Evolutionary conservation across 2,329 filamentous ascomycete genomes (phyloP), one percentile per base, ranked within the genome.

Genomic region (Aspergillus ibericus): DNA sequence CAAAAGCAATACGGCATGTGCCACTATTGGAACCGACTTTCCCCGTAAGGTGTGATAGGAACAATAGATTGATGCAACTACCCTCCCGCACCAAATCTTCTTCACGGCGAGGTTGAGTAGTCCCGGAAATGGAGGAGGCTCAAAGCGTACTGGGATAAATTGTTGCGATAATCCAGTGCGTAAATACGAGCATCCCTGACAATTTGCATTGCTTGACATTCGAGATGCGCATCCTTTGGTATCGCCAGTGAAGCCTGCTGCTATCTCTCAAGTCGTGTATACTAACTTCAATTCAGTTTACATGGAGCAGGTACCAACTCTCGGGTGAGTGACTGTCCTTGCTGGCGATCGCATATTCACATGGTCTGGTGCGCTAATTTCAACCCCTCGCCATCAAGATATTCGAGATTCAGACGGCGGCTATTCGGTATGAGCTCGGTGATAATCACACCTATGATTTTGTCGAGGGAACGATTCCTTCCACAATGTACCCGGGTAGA

Each of bases 241-340:
- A 40, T n/a, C 22, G 8, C 8, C 18, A 10, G 29, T 29, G 27
- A 8, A 12, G 5, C 2, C 36, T 18, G n/a, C 25, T 44, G 15
- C 9, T 22, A 15, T 9, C 7, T 16, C 8, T 10, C 9, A n/a
- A 5, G 29, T 18, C 2, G 34, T 10, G 4, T 1, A 25, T 42
- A n/a, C 51, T 53, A 7, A 53, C 20, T 10, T 46, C 8, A 20
- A 15, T 29, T 15, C 35, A 61, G 68, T 53, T 58, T 70, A 9
- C 68, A 70, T 62, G 67, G 67, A 34, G 49, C 56, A 36, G 68
- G 67, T 12, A 64, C 60, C 29, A 68, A 68, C 42, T 60, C 62
- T 34, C 59, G 59, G 15, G 61, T 68, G 48, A 62, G 59, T 22
- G 18, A 1, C 22, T 4, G 7, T 15, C 20, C 40, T 44, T 44